Evolutionary conservation across 2,329 filamentous ascomycete genomes (phyloP).

Genomic region (Calycina herbarum): DNA sequence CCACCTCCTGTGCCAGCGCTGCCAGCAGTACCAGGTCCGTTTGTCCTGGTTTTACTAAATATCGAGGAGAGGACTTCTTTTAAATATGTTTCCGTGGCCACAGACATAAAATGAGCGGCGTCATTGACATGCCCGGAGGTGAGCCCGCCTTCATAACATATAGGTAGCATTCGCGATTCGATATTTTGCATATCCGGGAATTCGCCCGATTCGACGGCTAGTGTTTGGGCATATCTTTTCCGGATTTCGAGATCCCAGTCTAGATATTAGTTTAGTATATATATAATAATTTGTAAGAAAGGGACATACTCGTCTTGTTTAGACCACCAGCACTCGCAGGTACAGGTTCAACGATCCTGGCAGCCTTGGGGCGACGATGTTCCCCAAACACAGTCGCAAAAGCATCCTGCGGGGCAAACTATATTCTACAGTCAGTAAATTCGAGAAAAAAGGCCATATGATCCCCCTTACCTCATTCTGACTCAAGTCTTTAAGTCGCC

Average conservation of each 20-base stretch:
- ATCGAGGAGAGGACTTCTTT: conserved; percentile 65
- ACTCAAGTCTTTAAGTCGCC: conserved; percentile 64
- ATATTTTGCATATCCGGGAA: conserved; percentile 66
- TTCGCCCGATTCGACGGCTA: conserved; percentile 68
- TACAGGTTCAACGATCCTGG: conserved; percentile 57
- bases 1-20: conserved; percentile 64
- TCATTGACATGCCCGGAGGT: conserved; percentile 58
- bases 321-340: conserved; percentile 71
- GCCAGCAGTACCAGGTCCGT: conserved; percentile 62
- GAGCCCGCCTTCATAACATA: conserved; percentile 67
- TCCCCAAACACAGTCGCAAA: conserved; percentile 37
- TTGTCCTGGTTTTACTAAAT: conserved; percentile 64
- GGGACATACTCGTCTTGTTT: conserved; percentile 65
- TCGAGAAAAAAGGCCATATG: neutral
- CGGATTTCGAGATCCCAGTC: conserved; percentile 67
- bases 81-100: conserved; percentile 66
- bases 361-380: conserved; percentile 38
- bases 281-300: conserved; percentile 50
- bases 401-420: conserved; percentile 37
- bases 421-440: conserved; percentile 5
- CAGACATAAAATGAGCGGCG: conserved; percentile 62
- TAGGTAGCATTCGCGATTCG: conserved; percentile 64
- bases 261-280: conserved; percentile 35
- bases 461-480: conserved; percentile 56
- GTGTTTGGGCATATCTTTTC: conserved; percentile 62